Base-by-base conservation (phyloP, 2,329 filamentous ascomycete species). In the Fusarium sublunatum region DNA sequence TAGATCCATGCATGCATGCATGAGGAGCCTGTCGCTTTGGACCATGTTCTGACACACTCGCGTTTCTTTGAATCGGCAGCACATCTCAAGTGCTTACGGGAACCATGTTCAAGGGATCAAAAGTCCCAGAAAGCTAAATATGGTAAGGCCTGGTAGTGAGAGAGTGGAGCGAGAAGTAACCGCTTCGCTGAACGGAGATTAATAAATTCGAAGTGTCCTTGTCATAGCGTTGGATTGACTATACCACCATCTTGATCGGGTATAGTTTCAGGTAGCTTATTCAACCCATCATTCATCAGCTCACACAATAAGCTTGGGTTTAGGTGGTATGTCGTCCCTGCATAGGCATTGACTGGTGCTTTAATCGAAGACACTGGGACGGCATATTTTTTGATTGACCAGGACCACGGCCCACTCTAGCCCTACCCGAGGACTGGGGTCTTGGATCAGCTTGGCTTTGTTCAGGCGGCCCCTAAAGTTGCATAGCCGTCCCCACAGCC, bases 401-500 rank as follows among this genome's bases (percentile, higher is more conserved):
- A 44, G 41, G 35, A 47, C 40, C 9, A 12, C 34, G 36, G 26
- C 31, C 48, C 43, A 49, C 36, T 43, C 26, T 43, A 47, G 34
- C 38, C 41, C 29, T 56, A 56, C 26, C 49, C 32, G 34, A n/a
- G 19, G 32, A 32, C 36, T 32, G 24, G 22, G 29, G 32, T 19
- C 22, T 45, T 50, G 6, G 43, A 59, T 22, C 39, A 45, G 28
- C 34, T 43, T 42, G 45, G 42, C 22, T 13, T 34, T 5, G 12
- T 34, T n/a, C 26, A n/a, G 28, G 22, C 31, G 15, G 50, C 31
- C 29, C 42, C 48, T 58, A 82, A 43, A 77, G 74, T 73, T 89
- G 86, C 85, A 87, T 86, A 3, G 80, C 76, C 11, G 79, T 78
- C 11, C 85, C 87, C 3, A 87, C 68, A 2, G 82, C 87, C 60